Evolutionary conservation across 2,329 filamentous ascomycete genomes (phyloP), one percentile per base, ranked within the genome.

Genomic region (Mycosphaerella arachidis): DNA sequence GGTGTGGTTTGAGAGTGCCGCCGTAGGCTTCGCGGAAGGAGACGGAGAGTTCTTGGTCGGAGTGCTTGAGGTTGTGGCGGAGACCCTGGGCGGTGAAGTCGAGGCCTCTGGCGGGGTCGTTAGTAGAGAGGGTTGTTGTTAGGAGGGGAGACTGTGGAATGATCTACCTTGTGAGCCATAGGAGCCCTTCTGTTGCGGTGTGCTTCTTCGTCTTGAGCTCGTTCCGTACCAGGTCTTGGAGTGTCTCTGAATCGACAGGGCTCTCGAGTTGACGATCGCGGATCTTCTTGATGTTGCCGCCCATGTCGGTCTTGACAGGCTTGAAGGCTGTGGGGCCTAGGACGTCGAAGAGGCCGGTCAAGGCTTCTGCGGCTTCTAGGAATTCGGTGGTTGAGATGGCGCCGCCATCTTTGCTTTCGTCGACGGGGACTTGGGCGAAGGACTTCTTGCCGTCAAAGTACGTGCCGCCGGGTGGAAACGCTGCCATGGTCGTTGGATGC

Each of bases 261-360:
- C 90, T 86, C 59, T 87, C 90, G 57, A 88, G 82, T 74, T 93
- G 88, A 68, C 92, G 86, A 55, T 92, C 87, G 66, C 90, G 86
- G 76, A 97, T 83, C 89, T 99, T 97, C 91, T 92, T 92, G 79
- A 97, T 84, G 79, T 99, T 99, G 74, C 90, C 90, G 53, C 85
- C 76, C 81, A 99, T 90, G 77, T 99, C 94, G 68, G 79, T 89
- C 84, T 96, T 97, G 74, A 97, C 93, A 29, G 91, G 89, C 57
- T 82, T 86, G 79, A 99, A 97, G 66, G 92, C 92, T 35, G 89
- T 84, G 48, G 81, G 82, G 55, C 84, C 84, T 30, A 87, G 76
- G 45, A 86, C 76, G 73, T 87, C 85, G 72, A 97, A 97, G 63
- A 99, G 85, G 63, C 86, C 89, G 56, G 89, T 89, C 75, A 97